Percentiles rank a stretch among this genome's conserved stretches.
Evolutionary conservation across 2,329 filamentous ascomycete species (phyloP).

Genomic region (Scorias spongiosa): DNA sequence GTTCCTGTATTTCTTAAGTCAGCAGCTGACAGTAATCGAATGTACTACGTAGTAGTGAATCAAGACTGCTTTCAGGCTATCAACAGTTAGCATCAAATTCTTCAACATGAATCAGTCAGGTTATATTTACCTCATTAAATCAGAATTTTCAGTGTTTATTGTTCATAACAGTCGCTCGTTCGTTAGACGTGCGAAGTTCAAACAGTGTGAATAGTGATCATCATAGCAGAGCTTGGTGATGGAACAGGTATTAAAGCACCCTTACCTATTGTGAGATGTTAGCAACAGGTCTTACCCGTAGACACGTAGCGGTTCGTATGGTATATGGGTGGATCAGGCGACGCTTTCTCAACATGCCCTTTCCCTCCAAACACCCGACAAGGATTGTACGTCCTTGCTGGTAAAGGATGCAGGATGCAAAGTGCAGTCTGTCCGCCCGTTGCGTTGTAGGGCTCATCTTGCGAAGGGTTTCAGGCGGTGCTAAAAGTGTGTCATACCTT

Average conservation of each 20-base stretch:
- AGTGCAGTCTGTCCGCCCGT: slow-evolving; percentile 49
- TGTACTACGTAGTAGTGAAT: not conserved
- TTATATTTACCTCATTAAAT: slow-evolving; percentile 48
- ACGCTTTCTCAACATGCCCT: slow-evolving; percentile 56
- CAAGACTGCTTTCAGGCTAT: slow-evolving; percentile 23
- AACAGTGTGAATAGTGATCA: slow-evolving; percentile 60
- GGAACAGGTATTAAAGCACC: slow-evolving; percentile 11
- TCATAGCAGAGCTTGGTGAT: slow-evolving; percentile 37
- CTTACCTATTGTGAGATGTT: slow-evolving; percentile 17
- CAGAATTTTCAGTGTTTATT: slow-evolving; percentile 49
- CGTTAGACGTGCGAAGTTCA: slow-evolving; percentile 39
- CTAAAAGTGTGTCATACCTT: slow-evolving; percentile 2
- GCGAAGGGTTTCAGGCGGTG: slow-evolving; percentile 1
- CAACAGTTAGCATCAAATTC: slow-evolving; percentile 11
- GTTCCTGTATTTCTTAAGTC: not conserved
- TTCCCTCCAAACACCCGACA: slow-evolving; percentile 38
- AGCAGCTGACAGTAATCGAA: slow-evolving; percentile 1
- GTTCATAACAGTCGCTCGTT: slow-evolving; percentile 38
- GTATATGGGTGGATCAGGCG: slow-evolving; percentile 35
- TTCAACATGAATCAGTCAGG: not conserved
- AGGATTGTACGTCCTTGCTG: slow-evolving; percentile 49
- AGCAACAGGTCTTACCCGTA: slow-evolving; percentile 5
- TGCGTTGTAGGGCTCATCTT: slow-evolving; percentile 52
- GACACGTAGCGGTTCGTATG: not conserved
- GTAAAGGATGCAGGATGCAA: slow-evolving; percentile 35